Conservation (phyloP, 1,284 basidiomycete genomes). For the Fomitopsis pinicola region DNA sequence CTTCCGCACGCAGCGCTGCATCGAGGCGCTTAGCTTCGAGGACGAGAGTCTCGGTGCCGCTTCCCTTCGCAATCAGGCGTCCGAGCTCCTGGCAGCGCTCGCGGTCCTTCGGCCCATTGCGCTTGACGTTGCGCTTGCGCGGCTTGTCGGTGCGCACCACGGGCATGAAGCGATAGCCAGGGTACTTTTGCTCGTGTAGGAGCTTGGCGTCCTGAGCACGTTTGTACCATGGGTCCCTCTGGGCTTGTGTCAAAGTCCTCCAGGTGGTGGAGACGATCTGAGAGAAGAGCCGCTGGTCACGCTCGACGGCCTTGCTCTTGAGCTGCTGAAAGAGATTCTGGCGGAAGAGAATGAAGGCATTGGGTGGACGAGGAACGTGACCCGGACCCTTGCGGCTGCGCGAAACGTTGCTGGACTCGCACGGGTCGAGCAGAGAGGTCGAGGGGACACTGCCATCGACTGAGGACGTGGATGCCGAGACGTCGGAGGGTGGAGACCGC, state of each 20-base stretch:
- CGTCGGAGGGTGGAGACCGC: background rate
- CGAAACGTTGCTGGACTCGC: background rate
- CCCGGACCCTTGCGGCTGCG: conserved; percentile 20
- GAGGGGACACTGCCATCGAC: background rate
- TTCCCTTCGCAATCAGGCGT: conserved; percentile 9
- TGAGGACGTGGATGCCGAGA: background rate
- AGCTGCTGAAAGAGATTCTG: conserved; percentile 52
- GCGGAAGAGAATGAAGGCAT: conserved; percentile 86
- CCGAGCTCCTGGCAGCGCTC: conserved; percentile 17
- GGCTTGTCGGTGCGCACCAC: conserved; percentile 11
- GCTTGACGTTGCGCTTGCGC: conserved; percentile 21
- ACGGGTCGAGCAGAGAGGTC: background rate
- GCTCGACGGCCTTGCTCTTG: conserved; percentile 38
- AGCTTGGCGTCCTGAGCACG: conserved; percentile 49
- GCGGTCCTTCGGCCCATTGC: conserved; percentile 17
- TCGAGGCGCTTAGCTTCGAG: conserved; percentile 12
- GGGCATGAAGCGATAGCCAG: conserved; percentile 46
- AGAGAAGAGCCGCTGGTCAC: conserved; percentile 55
- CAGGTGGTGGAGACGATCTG: conserved; percentile 52
- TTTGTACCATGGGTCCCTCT: conserved; percentile 42
- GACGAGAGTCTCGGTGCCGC: conserved; percentile 7
- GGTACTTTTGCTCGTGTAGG: conserved; percentile 39
- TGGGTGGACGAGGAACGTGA: conserved; percentile 79
- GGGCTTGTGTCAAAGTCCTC: conserved; percentile 41
- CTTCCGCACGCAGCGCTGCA: background rate